Evolutionary conservation across 768 basidiomycete genomes (phyloP), one percentile per base, ranked within the genome.

Genomic region (Lactarius sanguifluus): DNA sequence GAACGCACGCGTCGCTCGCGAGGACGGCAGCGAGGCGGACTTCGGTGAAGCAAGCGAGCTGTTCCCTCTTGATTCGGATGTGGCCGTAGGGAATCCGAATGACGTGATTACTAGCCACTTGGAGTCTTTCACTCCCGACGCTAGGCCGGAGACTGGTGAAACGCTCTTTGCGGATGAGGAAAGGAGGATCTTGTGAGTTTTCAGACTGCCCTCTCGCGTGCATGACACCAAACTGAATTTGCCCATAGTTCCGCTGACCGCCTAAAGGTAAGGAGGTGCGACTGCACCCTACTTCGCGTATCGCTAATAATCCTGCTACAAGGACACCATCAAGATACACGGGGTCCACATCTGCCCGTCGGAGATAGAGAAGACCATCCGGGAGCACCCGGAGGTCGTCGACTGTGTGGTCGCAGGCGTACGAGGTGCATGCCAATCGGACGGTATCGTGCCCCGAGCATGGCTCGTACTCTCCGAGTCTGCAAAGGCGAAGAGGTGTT

Each of bases 361-460:
- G 16, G 91, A 94, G 73, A 87, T 92, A 59, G 91, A 92, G 72
- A 80, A 84, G 30, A 82, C 81, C 30, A 78, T 94, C 0, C 79
- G 86, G 20, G 79, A 78, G 0, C 84, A 92, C 41, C 88, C 90
- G 0, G 81, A 81, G 12, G 83, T 92, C 67, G 75, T 73, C 12
- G 91, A 92, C 69, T 89, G 79, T 16, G 80, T 82, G 1, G 91
- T 92, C n/a, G 89, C 88, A 0, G 91, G 91, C 18, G 89, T 93
- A 3, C 82, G 79, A 25, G 89, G 88, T 18, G 88, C 87, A 0
- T 85, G 87, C 3, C 89, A 86, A 0, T 79, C 80, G 0, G 90
- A 92, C 72, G 91, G 91, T 76, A 86, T 86, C 71, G 80, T 89
- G 1, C 90, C 91, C 0, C 83, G 86, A 1, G 91, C 91, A 2